These are phyloP conservation scores for Diphasiastrum complanatum DNA, from an alignment of 83 land plant species.

Conservation along the genomic window DNA sequence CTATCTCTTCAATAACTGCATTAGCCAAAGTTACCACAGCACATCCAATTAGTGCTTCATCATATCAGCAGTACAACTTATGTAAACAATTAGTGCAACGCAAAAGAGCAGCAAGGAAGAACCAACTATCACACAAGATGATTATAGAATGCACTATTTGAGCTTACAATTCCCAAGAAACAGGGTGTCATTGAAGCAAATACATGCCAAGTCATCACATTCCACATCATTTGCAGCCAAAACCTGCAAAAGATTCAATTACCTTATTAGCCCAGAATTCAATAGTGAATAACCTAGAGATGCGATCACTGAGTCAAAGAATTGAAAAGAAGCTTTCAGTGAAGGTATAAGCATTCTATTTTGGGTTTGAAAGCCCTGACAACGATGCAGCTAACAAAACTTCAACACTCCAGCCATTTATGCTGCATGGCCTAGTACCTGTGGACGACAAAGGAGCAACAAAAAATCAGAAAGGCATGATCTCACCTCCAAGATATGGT, in stretches of 20 bases:
- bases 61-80: background rate
- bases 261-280: background rate
- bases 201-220: conserved; percentile 69
- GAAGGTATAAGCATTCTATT: too few relatives aligned
- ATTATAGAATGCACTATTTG: background rate
- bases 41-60: background rate
- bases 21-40: background rate
- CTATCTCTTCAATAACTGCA: conserved; percentile 70
- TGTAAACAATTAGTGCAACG: too few relatives aligned
- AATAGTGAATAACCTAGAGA: too few relatives aligned
- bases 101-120: too few relatives aligned
- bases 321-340: background rate
- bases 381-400: too few relatives aligned
- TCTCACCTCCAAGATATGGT: conserved; percentile 68
- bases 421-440: too few relatives aligned
- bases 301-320: background rate
- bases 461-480: too few relatives aligned
- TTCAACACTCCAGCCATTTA: too few relatives aligned
- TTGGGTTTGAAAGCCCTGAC: too few relatives aligned
- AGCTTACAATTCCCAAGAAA: conserved; percentile 48
- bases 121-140: background rate
- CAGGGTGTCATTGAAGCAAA: conserved; percentile 56
- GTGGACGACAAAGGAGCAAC: too few relatives aligned
- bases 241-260: conserved; percentile 10
- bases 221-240: conserved; percentile 80